Base-by-base conservation (phyloP, 2,329 filamentous ascomycete species). In the Fusarium pseudoanthophilum region DNA sequence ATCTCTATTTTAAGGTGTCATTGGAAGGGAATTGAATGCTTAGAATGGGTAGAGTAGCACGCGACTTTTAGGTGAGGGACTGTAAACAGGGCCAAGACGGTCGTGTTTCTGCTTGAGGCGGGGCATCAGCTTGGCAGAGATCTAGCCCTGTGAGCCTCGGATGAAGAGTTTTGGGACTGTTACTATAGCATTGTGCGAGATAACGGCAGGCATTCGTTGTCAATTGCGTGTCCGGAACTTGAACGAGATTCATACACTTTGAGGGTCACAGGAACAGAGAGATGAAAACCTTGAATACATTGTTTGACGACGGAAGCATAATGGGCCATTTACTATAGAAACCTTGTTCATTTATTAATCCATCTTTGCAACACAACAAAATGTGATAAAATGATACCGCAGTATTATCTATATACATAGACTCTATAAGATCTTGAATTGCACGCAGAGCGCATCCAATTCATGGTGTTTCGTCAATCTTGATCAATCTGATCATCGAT, bases 211-310 rank as follows among this genome's bases (percentile, higher is more conserved):
- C 7, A 32, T 6, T 5, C 7, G 3, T 20, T 36, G 16, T 7
- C 16, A 7, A 36, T 24, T 24, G 11, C 4, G 3, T 26, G 5
- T 5, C 0, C 6, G 10, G 16, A 15, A 52, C 8, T 26, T 5
- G 11, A 7, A 20, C 2, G 3, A 7, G 2, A 20, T 5, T 4
- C 7, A 5, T 15, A 8, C 3, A 1, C 8, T 9, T 4, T 49
- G 7, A 3, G 3, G 4, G 4, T 18, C 8, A 2, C 3, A 1
- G 4, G 15, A 1, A 30, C 1, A 4, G 6, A 10, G 7, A 11
- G 3, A 3, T 21, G 20, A 2, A 9, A 10, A 32, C 4, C 30
- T 32, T 3, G 10, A 11, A 30, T 30, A 30, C 11, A 13, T 32
- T 3, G 4, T 11, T 11, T 30, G 7, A 30, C 30, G 30, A 10